Base-by-base conservation (phyloP, 2,329 filamentous ascomycete genomes). In the Pseudocercospora fuligena region DNA sequence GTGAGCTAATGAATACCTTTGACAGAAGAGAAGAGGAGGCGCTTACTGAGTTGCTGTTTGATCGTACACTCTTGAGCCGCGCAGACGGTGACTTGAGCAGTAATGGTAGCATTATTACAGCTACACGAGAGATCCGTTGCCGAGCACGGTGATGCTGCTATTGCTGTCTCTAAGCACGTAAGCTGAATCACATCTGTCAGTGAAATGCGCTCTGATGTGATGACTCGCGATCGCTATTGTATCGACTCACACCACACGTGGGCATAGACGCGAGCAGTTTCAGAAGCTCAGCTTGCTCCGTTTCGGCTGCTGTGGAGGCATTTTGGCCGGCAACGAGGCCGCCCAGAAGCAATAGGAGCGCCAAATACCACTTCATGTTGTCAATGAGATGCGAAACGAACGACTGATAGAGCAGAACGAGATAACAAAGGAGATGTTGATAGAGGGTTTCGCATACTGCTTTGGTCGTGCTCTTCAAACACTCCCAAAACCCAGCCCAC, bases 121-220 rank as follows among this genome's bases (percentile, higher is more conserved):
- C 66, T 66, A 60, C 70, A 71, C 3, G 54, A 49, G 14, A 68
- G 64, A n/a, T 72, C 69, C 1, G 65, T 69, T 16, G 65, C 25
- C 14, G 61, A 61, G 43, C 70, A 72, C 1, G 69, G 67, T 9
- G 69, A 71, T 14, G 59, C 62, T 25, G 69, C 62, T 12, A 72
- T 72, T 0, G 63, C 60, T 6, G 49, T 43, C 8, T 63, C 46
- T 12, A 72, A 64, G 49, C 69, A 72, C 21, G 36, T 63, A 16
- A 69, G 66, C 69, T 71, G 54, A 29, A 21, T 16, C 11, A 12
- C 27, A 19, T 36, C 9, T 57, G 54, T 57, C 54, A 57, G 54
- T 33, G 14, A 29, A 53, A 36, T 12, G 25, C n/a, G 49, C 27
- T 16, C 33, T 36, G 12, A 14, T 14, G 4, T 14, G 12, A 36